Percentiles rank a stretch among this genome's conserved stretches.
Evolutionary conservation across 352 stramenopile genomes (phyloP).

Genomic region (Phytophthora ramorum): DNA sequence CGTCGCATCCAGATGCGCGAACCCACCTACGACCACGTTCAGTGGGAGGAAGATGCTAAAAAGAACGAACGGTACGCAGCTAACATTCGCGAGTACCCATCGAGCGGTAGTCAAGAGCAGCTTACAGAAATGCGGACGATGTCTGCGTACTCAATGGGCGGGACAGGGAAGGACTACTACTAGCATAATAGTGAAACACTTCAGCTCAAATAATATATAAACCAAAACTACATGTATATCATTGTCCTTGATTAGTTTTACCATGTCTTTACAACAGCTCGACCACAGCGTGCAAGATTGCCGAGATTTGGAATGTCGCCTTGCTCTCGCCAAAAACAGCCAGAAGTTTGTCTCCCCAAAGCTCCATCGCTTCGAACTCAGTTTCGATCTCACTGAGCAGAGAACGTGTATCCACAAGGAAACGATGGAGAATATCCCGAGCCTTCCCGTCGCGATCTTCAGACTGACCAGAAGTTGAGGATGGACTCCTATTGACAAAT

Average conservation of each 20-base stretch:
- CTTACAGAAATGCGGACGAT: constrained; percentile 56
- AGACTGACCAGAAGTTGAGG: constrained; percentile 10
- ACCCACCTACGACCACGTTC: constrained; percentile 89
- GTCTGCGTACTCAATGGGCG: constrained; percentile 63
- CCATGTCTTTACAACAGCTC: constrained; percentile 40
- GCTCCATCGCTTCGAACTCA: constrained; percentile 70
- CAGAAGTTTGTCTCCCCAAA: constrained; percentile 70
- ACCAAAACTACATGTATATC: constrained; percentile 17
- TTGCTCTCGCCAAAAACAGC: constrained; percentile 73
- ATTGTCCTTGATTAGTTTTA: neutral
- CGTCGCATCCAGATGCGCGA: constrained; percentile 91
- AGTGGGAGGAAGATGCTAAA: constrained; percentile 91
- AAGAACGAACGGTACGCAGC: constrained; percentile 84
- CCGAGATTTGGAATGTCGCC: constrained; percentile 62
- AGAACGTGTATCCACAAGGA: constrained; percentile 48
- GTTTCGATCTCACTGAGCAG: constrained; percentile 55
- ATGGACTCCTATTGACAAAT: constrained; percentile 53
- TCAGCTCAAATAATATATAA: constrained; percentile 22
- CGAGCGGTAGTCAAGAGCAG: constrained; percentile 48
- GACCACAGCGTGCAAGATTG: constrained; percentile 49
- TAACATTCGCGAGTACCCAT: constrained; percentile 91
- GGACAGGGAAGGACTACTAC: constrained; percentile 52
- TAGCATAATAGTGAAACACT: constrained; percentile 10
- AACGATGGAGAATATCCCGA: constrained; percentile 57
- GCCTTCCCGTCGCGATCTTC: constrained; percentile 48